Conservation (phyloP, 495 filamentous ascomycete species). For the Pseudevernia furfuracea region DNA sequence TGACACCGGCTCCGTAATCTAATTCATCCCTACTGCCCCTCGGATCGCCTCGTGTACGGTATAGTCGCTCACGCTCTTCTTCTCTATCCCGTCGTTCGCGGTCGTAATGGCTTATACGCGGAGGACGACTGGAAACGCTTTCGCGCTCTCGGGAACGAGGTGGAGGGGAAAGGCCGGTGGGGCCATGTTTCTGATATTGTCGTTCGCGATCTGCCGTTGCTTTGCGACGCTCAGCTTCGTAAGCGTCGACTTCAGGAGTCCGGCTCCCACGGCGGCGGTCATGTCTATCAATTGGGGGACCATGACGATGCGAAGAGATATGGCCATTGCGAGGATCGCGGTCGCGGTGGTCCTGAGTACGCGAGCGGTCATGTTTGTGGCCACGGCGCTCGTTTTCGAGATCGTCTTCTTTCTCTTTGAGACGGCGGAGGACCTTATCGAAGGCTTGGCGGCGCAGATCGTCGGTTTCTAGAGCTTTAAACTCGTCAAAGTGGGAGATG, state of each 20-base stretch:
- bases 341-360: conserved; percentile 43
- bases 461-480: conserved; percentile 69
- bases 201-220: conserved; percentile 80
- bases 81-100: conserved; percentile 73
- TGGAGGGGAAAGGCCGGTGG: conserved; percentile 52
- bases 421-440: conserved; percentile 83
- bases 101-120: conserved; percentile 47
- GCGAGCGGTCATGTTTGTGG: conserved; percentile 46
- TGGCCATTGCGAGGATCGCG: conserved; percentile 47
- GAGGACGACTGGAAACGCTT: conserved; percentile 25
- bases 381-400: conserved; percentile 60
- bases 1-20: conserved; percentile 76
- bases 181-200: conserved; percentile 72
- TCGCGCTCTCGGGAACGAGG: conserved; percentile 50
- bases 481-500: conserved; percentile 75
- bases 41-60: conserved; percentile 71
- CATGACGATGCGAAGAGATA: conserved; percentile 29
- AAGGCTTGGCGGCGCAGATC: conserved; percentile 77
- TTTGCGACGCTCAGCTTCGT: conserved; percentile 81
- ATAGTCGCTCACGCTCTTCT: conserved; percentile 75
- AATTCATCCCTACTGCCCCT: conserved; percentile 70
- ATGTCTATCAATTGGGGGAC: conserved; percentile 44
- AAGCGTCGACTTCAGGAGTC: conserved; percentile 77
- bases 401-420: conserved; percentile 87
- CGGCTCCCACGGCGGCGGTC: conserved; percentile 54